These are phyloP conservation scores for Paracorniculantispora psalliotae DNA, from an alignment of 2,329 filamentous ascomycete genomes.

Conservation along the genomic window DNA sequence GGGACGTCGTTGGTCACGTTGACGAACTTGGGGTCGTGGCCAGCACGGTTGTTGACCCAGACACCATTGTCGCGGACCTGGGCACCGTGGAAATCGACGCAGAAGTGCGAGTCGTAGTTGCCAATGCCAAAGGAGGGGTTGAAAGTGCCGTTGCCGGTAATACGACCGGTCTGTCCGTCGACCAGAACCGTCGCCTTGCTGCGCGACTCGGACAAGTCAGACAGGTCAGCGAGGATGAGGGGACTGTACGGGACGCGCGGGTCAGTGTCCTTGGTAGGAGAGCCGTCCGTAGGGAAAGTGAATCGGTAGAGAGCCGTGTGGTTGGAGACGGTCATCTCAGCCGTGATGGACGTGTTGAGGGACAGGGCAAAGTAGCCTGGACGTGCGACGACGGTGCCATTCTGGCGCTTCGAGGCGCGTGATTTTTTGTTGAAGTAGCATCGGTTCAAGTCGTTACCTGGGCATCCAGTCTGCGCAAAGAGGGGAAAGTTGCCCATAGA, in stretches of 20 bases:
- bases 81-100: constrained; percentile 53
- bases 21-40: constrained; percentile 37
- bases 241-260: constrained; percentile 31
- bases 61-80: constrained; percentile 51
- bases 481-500: constrained; percentile 50
- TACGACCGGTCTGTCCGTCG: constrained; percentile 45
- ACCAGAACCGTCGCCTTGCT: constrained; percentile 20
- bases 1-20: constrained; percentile 26
- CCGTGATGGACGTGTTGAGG: constrained; percentile 51
- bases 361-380: constrained; percentile 58
- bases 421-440: constrained; percentile 48
- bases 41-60: constrained; percentile 50
- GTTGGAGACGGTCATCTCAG: constrained; percentile 58
- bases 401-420: constrained; percentile 44
- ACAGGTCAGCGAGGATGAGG: constrained; percentile 54
- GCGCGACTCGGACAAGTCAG: constrained; percentile 42
- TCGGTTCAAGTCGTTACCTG: constrained; percentile 36
- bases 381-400: constrained; percentile 48
- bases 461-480: constrained; percentile 44
- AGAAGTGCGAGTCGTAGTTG: constrained; percentile 53
- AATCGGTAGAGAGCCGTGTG: constrained; percentile 59
- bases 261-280: constrained; percentile 15
- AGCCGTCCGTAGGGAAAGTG: constrained; percentile 41
- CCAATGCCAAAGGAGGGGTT: constrained; percentile 57
- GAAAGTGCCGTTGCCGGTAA: constrained; percentile 55